Evolutionary conservation across 371 early-diverging fungal species (phyloP).

Genomic region (Circinella minor): DNA sequence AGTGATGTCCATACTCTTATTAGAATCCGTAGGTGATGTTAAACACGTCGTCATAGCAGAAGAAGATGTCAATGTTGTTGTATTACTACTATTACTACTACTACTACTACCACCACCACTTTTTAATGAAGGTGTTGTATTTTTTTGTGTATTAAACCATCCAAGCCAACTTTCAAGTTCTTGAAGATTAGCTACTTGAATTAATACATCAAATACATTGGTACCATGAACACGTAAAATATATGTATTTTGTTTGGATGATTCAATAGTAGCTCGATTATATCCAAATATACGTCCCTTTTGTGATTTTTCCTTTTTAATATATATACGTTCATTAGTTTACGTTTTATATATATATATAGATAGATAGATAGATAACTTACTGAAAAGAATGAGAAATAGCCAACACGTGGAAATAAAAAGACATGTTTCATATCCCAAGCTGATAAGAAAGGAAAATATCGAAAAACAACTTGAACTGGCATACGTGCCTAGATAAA

Average conservation of each 20-base stretch:
- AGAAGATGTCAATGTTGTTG: neutral
- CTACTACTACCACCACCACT: neutral
- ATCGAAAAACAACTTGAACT: slow-evolving; percentile 48
- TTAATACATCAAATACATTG: slow-evolving; percentile 40
- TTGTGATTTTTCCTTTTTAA: slow-evolving; percentile 38
- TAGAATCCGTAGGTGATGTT: slow-evolving; percentile 6
- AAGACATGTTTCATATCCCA: slow-evolving; percentile 64
- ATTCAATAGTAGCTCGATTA: slow-evolving; percentile 41
- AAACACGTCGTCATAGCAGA: neutral
- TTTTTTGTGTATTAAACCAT: slow-evolving; percentile 32
- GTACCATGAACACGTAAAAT: slow-evolving; percentile 50
- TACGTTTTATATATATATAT: neutral
- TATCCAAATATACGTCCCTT: slow-evolving; percentile 51
- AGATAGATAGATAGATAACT: neutral
- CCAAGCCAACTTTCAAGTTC: slow-evolving; percentile 49
- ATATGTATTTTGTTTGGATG: slow-evolving; percentile 37
- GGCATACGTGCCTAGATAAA: slow-evolving; percentile 42
- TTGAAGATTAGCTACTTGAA: slow-evolving; percentile 55
- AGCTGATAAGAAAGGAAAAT: slow-evolving; percentile 53
- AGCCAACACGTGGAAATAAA: slow-evolving; percentile 52
- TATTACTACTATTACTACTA: no score
- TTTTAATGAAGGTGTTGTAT: neutral
- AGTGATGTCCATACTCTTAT: neutral
- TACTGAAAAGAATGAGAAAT: slow-evolving; percentile 60
- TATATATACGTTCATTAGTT: neutral